Base-by-base conservation (phyloP, 192 early-diverging fungal species). In the Gaertneriomyces sp. region DNA sequence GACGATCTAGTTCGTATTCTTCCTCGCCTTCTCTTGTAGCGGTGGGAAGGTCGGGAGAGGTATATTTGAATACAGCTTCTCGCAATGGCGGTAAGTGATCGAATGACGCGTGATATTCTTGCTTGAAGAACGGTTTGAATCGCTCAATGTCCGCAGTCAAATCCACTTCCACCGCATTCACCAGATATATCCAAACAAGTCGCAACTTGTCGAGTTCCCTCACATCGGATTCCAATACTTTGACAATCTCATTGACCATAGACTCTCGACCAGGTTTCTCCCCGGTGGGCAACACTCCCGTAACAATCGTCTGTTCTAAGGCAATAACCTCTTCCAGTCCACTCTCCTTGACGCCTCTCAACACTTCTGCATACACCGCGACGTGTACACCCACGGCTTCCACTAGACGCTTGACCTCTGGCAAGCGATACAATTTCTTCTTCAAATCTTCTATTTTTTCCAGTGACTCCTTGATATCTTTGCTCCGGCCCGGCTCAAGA, bases 251-350 rank as follows among this genome's bases (percentile, higher is more conserved):
- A 3, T 53, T 7, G 16, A 53, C 6, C 10, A 76, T 16, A 19
- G 25, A 55, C 42, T 51, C 54, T 39, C 43, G 52, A 83, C 70
- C 66, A 81, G 17, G 66, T 45, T 20, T 69, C 1, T 83, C 83
- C 43, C 90, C 85, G 25, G 25, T 33, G 0, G 86, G 61, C 4
- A 81, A 84, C 65, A 83, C 84, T 40, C 88, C 89, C 42, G 86
- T 89, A 2, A 88, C 87, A 39, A 89, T 63, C 16, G 76, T 76
- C 86, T 92, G 90, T 70, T 92, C 89, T 7, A 89, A 66, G 25
- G 75, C 61, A 7, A 83, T 88, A n/a, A 90, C 53, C 14, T 75
- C 62, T 9, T 80, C 77, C 46, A 92, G 68, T 17, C 85, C 83
- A 49, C 79, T 77, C 9, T 77, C 75, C 38, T 82, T 77, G 73